Base-by-base conservation (phyloP, 2,329 filamentous ascomycete species). In the Colletotrichum godetiae region DNA sequence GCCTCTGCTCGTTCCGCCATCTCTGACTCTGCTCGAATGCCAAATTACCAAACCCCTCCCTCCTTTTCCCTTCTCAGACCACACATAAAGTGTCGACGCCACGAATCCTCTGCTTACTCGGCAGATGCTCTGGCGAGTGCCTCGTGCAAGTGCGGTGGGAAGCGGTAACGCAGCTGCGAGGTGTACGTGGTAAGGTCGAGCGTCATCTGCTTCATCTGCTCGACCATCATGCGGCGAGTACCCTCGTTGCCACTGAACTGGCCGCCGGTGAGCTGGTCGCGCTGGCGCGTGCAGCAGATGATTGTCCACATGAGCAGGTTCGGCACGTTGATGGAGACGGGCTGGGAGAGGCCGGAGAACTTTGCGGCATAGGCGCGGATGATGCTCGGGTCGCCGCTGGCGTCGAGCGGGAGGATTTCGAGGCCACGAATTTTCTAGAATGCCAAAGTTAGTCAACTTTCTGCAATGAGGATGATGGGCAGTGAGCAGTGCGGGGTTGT, bases 301-400 rank as follows among this genome's bases (percentile, higher is more conserved):
- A 99, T 94, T 62, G 95, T 95, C 97, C 97, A 98, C 85, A 98
- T 93, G 75, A 99, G 89, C 75, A 98, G 88, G 82, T 96, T 95
- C 22, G 96, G 96, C 78, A 98, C 92, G 79, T 97, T 97, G 80
- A 94, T 92, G 3, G 95, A 93, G 53, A 99, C 93, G 8, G 95
- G 91, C 76, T 94, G 91, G 4, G 95, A 90, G 53, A 97, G 89
- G 1, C 89, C 88, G 19, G 94, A 90, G 84, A 99, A 98, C 74
- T 92, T 92, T 78, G 94, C 91, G 1, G 96, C 95, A 74, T 92
- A 92, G 76, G 89, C 89, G 75, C 97, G 94, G 83, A 99, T 96
- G 61, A 88, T 89, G 78, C 91, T 89, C 71, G 97, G 91, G 79
- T 96, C 93, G 78, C 94, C 94, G 29, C 86, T 85, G 19, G 94